Conservation (phyloP, 2,329 filamentous ascomycete species). For the Apiospora hydei region DNA sequence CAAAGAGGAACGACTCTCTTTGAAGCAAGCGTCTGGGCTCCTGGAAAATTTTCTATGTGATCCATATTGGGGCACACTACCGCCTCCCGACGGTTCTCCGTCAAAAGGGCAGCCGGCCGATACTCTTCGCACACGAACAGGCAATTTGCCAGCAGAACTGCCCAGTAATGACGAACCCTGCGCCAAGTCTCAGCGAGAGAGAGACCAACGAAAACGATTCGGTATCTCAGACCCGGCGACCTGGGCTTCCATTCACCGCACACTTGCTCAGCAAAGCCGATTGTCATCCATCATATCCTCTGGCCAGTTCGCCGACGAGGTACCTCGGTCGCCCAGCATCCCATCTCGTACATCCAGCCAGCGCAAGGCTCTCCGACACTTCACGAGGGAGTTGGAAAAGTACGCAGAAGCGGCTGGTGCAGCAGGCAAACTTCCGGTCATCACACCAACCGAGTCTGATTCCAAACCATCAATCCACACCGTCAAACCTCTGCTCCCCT, state of each 20-base stretch:
- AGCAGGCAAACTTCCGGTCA: slow-evolving; percentile 46
- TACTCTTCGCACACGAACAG: not conserved
- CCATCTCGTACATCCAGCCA: slow-evolving; percentile 54
- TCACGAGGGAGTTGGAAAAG: slow-evolving; percentile 50
- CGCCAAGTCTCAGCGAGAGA: not conserved
- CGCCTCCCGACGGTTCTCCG: slow-evolving; percentile 28
- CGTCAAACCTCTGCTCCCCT: slow-evolving; percentile 60
- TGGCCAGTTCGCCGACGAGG: slow-evolving; percentile 29
- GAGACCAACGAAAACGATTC: slow-evolving; percentile 39
- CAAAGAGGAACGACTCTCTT: slow-evolving; percentile 27
- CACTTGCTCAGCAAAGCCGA: slow-evolving; percentile 53
- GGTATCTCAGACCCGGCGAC: slow-evolving; percentile 47
- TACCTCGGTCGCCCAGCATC: slow-evolving; percentile 27
- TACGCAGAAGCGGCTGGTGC: slow-evolving; percentile 49
- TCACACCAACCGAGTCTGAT: slow-evolving; percentile 49
- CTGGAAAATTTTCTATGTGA: slow-evolving; percentile 32
- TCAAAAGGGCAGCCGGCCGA: slow-evolving; percentile 10
- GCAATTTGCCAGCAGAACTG: not conserved
- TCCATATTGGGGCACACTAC: slow-evolving; percentile 40
- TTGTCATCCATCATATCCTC: slow-evolving; percentile 45
- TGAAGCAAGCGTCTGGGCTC: slow-evolving; percentile 37
- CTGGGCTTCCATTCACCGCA: slow-evolving; percentile 54
- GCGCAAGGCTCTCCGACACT: slow-evolving; percentile 49
- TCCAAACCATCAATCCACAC: slow-evolving; percentile 57
- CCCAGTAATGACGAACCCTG: not conserved